Percentiles rank a stretch among this genome's conserved stretches.
Conservation (phyloP, 768 basidiomycete species). For the Bullera alba region DNA sequence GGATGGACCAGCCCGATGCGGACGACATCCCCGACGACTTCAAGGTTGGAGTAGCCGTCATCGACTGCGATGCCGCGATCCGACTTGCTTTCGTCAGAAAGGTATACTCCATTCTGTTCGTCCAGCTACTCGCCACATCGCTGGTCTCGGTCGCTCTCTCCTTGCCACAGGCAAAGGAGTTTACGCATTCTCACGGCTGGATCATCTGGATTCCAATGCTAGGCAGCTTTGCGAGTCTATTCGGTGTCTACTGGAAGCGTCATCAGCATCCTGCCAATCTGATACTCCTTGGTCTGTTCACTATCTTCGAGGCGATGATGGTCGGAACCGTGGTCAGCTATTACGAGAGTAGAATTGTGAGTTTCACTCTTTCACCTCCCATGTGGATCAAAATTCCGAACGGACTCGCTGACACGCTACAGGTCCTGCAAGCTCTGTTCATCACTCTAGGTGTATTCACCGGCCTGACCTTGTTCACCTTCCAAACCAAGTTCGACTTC, state of each 20-base stretch:
- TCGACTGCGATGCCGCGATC: conserved; percentile 55
- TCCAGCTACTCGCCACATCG: conserved; percentile 59
- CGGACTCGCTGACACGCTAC: conserved; percentile 28
- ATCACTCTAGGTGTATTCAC: conserved; percentile 90
- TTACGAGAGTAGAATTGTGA: conserved; percentile 41
- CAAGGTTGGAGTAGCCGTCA: conserved; percentile 51
- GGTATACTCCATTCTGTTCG: conserved; percentile 54
- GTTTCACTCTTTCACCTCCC: too few species aligned
- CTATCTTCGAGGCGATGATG: conserved; percentile 80
- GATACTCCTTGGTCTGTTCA: conserved; percentile 76
- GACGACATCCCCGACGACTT: conserved; percentile 88
- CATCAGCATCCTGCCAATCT: conserved; percentile 85
- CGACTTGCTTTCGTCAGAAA: conserved; percentile 75
- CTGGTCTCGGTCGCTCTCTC: conserved; percentile 68
- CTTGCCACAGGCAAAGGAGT: conserved; percentile 58
- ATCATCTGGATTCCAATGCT: conserved; percentile 41
- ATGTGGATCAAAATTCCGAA: conserved; percentile 54
- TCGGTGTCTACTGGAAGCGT: conserved; percentile 82
- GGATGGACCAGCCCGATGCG: conserved; percentile 59
- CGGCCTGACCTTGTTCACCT: conserved; percentile 86
- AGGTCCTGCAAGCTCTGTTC: conserved; percentile 82
- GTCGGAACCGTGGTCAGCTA: conserved; percentile 69
- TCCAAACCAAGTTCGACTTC: conserved; percentile 97
- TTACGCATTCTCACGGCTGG: conserved; percentile 76
- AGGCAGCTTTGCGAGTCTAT: conserved; percentile 70